phyloP scores from a whole-genome alignment of 2,329 filamentous ascomycete genomes.

The Blastomyces percursus region DNA sequence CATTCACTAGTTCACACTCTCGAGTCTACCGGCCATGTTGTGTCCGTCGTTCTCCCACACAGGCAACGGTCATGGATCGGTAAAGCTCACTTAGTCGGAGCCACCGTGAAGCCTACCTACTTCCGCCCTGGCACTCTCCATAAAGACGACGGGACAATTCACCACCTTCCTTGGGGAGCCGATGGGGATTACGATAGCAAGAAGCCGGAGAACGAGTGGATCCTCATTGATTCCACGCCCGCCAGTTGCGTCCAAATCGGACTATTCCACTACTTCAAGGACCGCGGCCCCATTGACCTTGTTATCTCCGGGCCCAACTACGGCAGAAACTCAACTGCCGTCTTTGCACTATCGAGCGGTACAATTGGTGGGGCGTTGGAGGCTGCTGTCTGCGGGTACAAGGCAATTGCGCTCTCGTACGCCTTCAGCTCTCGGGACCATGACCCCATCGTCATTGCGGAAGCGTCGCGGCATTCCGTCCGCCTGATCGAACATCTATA shows the following conservation, averaged over 20 bases:
- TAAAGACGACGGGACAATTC: slow-evolving; percentile 56
- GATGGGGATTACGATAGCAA: slow-evolving; percentile 43
- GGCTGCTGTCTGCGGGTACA: slow-evolving; percentile 58
- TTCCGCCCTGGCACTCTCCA: slow-evolving; percentile 58
- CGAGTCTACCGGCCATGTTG: slow-evolving; percentile 65
- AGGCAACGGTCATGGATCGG: slow-evolving; percentile 95
- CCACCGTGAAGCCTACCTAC: slow-evolving; percentile 73
- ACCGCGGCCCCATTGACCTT: slow-evolving; percentile 60
- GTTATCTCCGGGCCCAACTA: slow-evolving; percentile 76
- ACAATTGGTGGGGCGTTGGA: slow-evolving; percentile 69
- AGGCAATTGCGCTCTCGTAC: slow-evolving; percentile 73
- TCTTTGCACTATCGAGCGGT: slow-evolving; percentile 67
- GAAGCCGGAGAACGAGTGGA: slow-evolving; percentile 57
- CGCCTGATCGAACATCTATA: slow-evolving; percentile 68
- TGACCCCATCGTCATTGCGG: slow-evolving; percentile 67
- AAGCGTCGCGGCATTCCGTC: slow-evolving; percentile 62
- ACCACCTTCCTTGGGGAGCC: slow-evolving; percentile 45
- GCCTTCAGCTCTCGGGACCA: slow-evolving; percentile 83
- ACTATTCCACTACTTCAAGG: slow-evolving; percentile 65
- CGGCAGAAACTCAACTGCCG: slow-evolving; percentile 68
- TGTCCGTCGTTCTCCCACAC: slow-evolving; percentile 84
- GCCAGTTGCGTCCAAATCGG: slow-evolving; percentile 75
- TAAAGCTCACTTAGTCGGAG: slow-evolving; percentile 92
- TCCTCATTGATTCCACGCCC: slow-evolving; percentile 69
- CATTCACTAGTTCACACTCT: slow-evolving; percentile 62